Evolutionary conservation across 1,284 basidiomycete genomes (phyloP), one percentile per base, ranked within the genome.

Genomic region (Ustilago xerochloae): DNA sequence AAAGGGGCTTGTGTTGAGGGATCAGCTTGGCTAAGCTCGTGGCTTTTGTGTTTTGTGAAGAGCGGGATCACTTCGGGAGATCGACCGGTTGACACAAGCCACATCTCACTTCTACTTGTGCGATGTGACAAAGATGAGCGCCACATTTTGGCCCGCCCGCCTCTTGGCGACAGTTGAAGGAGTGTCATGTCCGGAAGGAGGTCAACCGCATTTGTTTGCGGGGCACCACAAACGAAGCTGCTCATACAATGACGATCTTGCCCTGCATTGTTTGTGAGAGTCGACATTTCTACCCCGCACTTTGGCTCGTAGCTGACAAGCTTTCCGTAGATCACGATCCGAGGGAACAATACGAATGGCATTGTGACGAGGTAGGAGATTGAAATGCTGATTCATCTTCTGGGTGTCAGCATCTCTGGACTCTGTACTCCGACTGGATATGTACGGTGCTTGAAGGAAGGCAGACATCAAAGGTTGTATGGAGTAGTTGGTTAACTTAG

Each of bases 401-500:
- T 56, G 52, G 57, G 48, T 45, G 36, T 28, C n/a, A 15, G 22
- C 20, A 20, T 45, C 28, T 15, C 32, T 12, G 2, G 15, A 38
- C 33, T 24, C n/a, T 18, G 6, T 29, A 9, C 15, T 29, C 15
- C 35, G 24, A 2, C 15, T 38, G 16, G 13, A 43, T 0, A n/a
- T n/a, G n/a, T n/a, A n/a, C n/a, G n/a, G n/a, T n/a, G n/a, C n/a
- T n/a, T n/a, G n/a, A n/a, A n/a, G n/a, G n/a, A n/a, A n/a, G n/a
- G n/a, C n/a, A 12, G 26, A 20, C 54, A 59, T n/a, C 46, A 6
- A 61, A 20, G 68, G 68, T 71, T 71, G 63, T 71, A 71, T 71
- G 68, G 68, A 71, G 68, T 71, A 71, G 68, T 62, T 71, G 68
- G 68, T 71, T 71, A 71, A 71, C 68, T 71, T 71, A 71, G 68